Evolutionary conservation across 495 filamentous ascomycete species (phyloP).

Genomic region (Tuber calosporum): DNA sequence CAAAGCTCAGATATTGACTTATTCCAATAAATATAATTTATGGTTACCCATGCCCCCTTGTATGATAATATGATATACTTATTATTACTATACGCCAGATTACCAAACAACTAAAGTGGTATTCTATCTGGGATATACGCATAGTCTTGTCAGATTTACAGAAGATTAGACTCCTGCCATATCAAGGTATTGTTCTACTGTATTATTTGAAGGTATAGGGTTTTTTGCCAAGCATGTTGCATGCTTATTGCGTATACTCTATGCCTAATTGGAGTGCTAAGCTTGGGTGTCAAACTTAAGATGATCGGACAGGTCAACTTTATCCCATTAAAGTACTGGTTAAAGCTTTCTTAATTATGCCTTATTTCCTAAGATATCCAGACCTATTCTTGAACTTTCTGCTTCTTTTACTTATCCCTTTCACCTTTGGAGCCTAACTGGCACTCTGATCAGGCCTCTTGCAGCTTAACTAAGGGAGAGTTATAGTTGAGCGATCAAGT

Average conservation of each 20-base stretch:
- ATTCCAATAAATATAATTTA: no score
- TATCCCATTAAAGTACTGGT: not conserved
- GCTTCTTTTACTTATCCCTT: not conserved
- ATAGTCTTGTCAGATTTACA: no score
- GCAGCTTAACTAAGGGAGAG: not conserved
- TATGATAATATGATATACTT: no score
- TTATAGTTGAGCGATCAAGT: not conserved
- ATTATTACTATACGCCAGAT: no score
- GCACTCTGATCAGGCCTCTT: not conserved
- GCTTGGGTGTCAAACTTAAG: not conserved
- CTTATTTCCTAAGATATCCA: not conserved
- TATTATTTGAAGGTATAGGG: not conserved
- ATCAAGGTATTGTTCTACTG: no score
- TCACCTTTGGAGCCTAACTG: not conserved
- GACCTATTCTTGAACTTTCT: not conserved
- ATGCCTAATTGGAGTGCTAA: not conserved
- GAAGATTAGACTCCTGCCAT: no score
- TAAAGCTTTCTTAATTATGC: not conserved
- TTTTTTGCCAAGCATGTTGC: not conserved
- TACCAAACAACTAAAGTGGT: no score
- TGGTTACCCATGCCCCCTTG: no score
- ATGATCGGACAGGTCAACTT: not conserved
- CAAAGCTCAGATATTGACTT: no score
- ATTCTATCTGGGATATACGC: no score
- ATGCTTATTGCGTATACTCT: not conserved